Conservation (phyloP, 176 grass and related monocot species). For the Poa annua region DNA sequence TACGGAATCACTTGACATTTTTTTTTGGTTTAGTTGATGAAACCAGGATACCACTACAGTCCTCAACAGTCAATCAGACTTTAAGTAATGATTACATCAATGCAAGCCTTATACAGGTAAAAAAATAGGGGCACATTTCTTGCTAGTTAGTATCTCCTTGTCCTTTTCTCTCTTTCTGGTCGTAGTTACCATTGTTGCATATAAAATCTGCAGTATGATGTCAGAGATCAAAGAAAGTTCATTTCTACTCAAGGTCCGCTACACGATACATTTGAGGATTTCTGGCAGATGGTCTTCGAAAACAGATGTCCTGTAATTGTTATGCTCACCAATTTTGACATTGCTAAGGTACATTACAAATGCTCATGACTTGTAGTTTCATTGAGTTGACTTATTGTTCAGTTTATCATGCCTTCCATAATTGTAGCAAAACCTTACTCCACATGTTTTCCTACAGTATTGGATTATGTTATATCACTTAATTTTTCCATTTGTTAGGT, state of each 20-base stretch:
- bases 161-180: constrained; percentile 25
- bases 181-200: neutral
- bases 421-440: constrained; percentile 5
- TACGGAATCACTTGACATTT: neutral
- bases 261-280: constrained; percentile 71
- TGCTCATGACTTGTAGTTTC: constrained; percentile 13
- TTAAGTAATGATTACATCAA: constrained; percentile 75
- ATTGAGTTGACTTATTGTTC: constrained; percentile 18
- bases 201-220: constrained; percentile 37
- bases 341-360: constrained; percentile 53
- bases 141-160: neutral
- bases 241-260: constrained; percentile 95
- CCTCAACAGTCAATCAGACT: constrained; percentile 29
- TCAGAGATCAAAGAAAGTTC: constrained; percentile 50
- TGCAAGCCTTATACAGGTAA: constrained; percentile 85
- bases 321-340: constrained; percentile 85
- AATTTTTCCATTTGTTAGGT: constrained; percentile 21
- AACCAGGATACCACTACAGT: constrained; percentile 53
- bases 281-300: constrained; percentile 95
- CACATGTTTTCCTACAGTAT: neutral
- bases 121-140: neutral
- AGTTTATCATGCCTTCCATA: neutral
- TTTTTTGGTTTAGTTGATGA: constrained; percentile 56
- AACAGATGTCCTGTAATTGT: constrained; percentile 84
- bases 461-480: neutral